Conservation (phyloP, 2,329 filamentous ascomycete genomes). For the Byssochlamys sp. region DNA sequence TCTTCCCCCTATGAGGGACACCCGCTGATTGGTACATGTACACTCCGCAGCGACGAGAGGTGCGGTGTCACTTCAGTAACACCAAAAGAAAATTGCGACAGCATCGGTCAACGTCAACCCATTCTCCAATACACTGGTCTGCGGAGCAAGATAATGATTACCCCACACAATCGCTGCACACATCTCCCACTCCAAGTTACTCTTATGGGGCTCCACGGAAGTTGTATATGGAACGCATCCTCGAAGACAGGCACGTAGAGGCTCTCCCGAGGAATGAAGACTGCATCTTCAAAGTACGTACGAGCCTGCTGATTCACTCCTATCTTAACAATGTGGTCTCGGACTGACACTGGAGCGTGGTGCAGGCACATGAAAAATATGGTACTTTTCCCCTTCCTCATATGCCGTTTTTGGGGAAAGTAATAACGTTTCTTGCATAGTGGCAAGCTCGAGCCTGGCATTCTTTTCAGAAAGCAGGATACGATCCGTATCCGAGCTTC, state of each 20-base stretch:
- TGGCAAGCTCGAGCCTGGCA: constrained; percentile 22
- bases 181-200: not conserved
- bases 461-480: constrained; percentile 29
- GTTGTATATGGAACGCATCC: constrained; percentile 12
- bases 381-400: constrained; percentile 1
- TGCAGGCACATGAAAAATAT: constrained; percentile 6
- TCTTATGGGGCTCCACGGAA: not conserved
- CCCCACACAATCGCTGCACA: not conserved
- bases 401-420: not conserved
- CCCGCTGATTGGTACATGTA: not conserved
- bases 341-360: not conserved
- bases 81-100: constrained; percentile 10
- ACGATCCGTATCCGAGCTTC: constrained; percentile 15
- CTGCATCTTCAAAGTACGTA: constrained; percentile 13
- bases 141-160: not conserved
- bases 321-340: not conserved
- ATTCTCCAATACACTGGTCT: not conserved
- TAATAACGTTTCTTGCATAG: constrained; percentile 9
- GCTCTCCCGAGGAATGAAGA: constrained; percentile 7
- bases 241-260: constrained; percentile 9
- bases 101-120: not conserved
- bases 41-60: constrained; percentile 11
- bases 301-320: not conserved
- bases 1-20: not conserved
- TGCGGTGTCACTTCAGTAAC: constrained; percentile 15